A percentile compares a stretch with the other conserved stretches of the same genome.
Conservation (phyloP, 176 grass and related monocot species). For the Rhynchospora tenuis region DNA sequence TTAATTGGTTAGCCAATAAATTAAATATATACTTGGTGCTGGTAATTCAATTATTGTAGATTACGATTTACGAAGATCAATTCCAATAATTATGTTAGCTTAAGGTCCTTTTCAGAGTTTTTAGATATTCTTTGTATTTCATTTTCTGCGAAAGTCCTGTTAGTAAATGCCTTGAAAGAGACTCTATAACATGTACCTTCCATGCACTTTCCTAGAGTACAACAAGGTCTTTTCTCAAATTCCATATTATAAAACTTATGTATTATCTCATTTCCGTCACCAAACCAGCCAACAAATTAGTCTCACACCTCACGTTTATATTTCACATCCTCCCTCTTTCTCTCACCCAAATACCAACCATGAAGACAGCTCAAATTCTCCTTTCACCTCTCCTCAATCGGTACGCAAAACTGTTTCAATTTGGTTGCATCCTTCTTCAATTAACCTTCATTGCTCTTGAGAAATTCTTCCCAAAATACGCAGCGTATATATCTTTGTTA, state of each 20-base stretch:
- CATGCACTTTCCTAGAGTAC: background rate
- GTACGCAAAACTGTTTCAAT: background rate
- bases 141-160: background rate
- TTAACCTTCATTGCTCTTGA: background rate
- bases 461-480: conserved; percentile 18
- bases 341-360: background rate
- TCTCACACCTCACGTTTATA: background rate
- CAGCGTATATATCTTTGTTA: background rate
- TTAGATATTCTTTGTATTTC: background rate
- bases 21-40: too few species aligned
- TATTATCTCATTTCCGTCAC: background rate
- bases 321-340: background rate
- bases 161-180: background rate
- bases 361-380: background rate
- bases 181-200: background rate
- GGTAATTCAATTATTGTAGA: too few species aligned
- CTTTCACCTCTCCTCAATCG: background rate
- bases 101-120: background rate
- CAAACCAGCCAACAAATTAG: background rate
- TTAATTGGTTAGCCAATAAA: too few species aligned
- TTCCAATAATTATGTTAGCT: too few species aligned
- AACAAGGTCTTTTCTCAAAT: background rate
- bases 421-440: background rate
- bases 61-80: too few species aligned
- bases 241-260: background rate